Conservation (phyloP, 768 basidiomycete species). For the Suillus lakei region DNA sequence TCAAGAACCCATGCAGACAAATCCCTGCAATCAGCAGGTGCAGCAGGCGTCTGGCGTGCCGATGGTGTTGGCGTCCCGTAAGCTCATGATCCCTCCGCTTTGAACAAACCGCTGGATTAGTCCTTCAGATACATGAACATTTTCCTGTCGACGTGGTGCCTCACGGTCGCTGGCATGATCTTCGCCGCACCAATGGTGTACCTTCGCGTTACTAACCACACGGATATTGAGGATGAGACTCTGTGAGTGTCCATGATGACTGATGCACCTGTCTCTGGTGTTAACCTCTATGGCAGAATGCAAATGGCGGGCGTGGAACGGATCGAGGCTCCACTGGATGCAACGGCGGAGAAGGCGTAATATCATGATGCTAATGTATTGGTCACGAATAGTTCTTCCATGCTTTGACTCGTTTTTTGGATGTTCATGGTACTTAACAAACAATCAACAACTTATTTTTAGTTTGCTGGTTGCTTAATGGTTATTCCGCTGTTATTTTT, state of each 20-base stretch:
- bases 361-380: not conserved
- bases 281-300: slow-evolving; percentile 3
- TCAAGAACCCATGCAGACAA: slow-evolving; percentile 51
- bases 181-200: slow-evolving; percentile 78
- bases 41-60: slow-evolving; percentile 73
- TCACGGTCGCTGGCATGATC: slow-evolving; percentile 66
- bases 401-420: too few species aligned
- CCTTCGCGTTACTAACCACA: slow-evolving; percentile 64
- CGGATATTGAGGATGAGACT: slow-evolving; percentile 54
- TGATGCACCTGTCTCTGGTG: not conserved
- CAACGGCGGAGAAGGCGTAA: not conserved
- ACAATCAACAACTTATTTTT: too few species aligned
- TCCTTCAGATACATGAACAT: slow-evolving; percentile 64
- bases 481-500: too few species aligned
- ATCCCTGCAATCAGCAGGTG: slow-evolving; percentile 75
- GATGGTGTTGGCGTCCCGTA: slow-evolving; percentile 69
- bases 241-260: slow-evolving; percentile 42
- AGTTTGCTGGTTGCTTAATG: too few species aligned
- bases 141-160: slow-evolving; percentile 73
- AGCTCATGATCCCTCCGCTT: slow-evolving; percentile 30
- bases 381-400: not conserved
- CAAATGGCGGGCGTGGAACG: slow-evolving; percentile 10
- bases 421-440: too few species aligned
- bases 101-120: not conserved
- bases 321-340: slow-evolving; percentile 3